phyloP scores from a whole-genome alignment of 768 basidiomycete species.

The Boletus pseudo-olivaceus region DNA sequence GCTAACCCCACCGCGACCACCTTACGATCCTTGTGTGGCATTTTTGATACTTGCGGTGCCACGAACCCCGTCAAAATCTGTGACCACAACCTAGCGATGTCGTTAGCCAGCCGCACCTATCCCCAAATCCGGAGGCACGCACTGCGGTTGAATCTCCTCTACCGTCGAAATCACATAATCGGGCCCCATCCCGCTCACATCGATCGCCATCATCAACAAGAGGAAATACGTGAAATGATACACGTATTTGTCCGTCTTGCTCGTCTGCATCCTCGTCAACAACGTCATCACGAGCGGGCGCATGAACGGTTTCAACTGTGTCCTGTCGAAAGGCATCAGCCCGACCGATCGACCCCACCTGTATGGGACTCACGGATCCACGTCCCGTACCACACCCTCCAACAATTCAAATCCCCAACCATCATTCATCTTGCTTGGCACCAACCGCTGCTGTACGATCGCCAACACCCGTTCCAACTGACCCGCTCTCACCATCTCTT shows the following conservation, averaged over 20 bases:
- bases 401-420: conserved; percentile 89
- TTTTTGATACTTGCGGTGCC: conserved; percentile 75
- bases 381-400: conserved; percentile 65
- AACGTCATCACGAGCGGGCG: conserved; percentile 73
- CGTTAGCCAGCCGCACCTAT: not conserved
- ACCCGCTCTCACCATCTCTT: conserved; percentile 60
- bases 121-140: not conserved
- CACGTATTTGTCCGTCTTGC: conserved; percentile 85
- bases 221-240: conserved; percentile 81
- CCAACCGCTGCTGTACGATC: conserved; percentile 84
- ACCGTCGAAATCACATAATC: conserved; percentile 76
- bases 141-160: conserved; percentile 86
- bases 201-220: conserved; percentile 69
- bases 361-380: conserved; percentile 63
- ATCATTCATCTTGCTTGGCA: conserved; percentile 86
- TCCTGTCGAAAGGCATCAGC: conserved; percentile 36
- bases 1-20: conserved; percentile 77
- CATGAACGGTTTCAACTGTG: conserved; percentile 67
- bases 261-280: conserved; percentile 80
- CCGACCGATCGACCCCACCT: too few species aligned
- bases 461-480: conserved; percentile 80
- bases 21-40: conserved; percentile 82
- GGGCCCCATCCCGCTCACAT: conserved; percentile 69
- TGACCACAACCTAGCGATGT: conserved; percentile 59
- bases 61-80: conserved; percentile 77